Evolutionary conservation across 108 stramenopile species (phyloP).

Genomic region (Cyclostephanos invisitatus): DNA sequence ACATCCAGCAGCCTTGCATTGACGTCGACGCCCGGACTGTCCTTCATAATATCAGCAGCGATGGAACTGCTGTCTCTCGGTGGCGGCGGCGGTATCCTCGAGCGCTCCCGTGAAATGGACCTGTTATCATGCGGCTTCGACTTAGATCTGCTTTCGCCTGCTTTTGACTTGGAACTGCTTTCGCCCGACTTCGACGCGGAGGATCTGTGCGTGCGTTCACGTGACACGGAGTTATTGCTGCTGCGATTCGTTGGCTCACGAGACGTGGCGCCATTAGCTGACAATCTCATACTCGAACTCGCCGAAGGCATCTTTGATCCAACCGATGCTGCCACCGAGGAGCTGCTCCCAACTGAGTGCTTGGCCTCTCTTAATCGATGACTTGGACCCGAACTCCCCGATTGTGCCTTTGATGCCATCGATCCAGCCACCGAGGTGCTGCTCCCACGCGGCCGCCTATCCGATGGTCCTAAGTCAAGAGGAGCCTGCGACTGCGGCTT

Average conservation of each 20-base stretch:
- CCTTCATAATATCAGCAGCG: background rate
- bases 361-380: background rate
- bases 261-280: background rate
- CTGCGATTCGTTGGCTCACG: background rate
- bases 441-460: background rate
- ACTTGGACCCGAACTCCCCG: background rate
- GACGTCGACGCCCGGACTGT: conserved; percentile 21
- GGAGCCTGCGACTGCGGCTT: conserved; percentile 8
- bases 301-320: too few species aligned
- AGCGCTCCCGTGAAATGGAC: background rate
- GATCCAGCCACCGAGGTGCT: background rate
- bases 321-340: too few species aligned
- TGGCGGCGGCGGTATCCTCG: background rate
- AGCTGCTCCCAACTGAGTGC: background rate
- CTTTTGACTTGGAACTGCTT: background rate
- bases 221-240: background rate
- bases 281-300: background rate
- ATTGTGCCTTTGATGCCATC: background rate
- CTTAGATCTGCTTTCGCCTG: background rate
- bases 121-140: background rate
- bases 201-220: background rate
- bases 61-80: background rate
- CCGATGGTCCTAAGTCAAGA: background rate
- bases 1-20: conserved; percentile 51
- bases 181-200: background rate